Base-by-base conservation (phyloP, 192 early-diverging fungal species). In the Jimgerdemannia lactiflua region DNA sequence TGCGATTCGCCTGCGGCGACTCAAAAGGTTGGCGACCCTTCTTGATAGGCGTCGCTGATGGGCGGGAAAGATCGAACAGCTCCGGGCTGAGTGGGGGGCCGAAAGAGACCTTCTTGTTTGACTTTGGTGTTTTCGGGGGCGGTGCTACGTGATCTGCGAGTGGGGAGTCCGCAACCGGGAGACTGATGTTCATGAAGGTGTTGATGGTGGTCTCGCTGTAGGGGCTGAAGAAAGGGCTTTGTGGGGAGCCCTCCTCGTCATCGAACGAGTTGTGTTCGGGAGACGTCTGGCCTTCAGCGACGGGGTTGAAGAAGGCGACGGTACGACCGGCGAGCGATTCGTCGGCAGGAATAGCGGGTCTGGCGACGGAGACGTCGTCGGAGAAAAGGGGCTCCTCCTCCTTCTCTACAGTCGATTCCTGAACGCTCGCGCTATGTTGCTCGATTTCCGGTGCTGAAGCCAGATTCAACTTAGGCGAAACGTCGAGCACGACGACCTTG, bases 31-130 rank as follows among this genome's bases (percentile, higher is more conserved):
- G 80, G 39, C 73, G 70, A 11, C 89, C 89, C 4, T 87, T 86
- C 3, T 82, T 81, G 43, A 90, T 69, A 3, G 89, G 89, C 14
- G 89, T 88, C 3, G 82, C 77, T 3, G 87, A 85, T 65, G 89
- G 89, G 19, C 84, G 82, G 3, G 72, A 39, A n/a, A 78, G 70
- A 64, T 89, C 88, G 73, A 89, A 90, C 74, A 90, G 67, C 73
- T 90, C 89, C 4, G 89, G 89, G n/a, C 85, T 85, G 18, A 90
- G 75, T 11, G 83, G 79, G 7, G 89, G 89, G 39, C 89, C 89
- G 70, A 90, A 90, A 17, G 80, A 75, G n/a, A 82, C 80, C 44
- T 82, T 82, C 42, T 78, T 82, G 2, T 74, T 74, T n/a, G 76
- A 78, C 64, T 77, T 43, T 6, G 67, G 67, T 68, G 67, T 68